phyloP scores from a whole-genome alignment of 108 stramenopile genomes.

The Nannochloropsis granulata region DNA sequence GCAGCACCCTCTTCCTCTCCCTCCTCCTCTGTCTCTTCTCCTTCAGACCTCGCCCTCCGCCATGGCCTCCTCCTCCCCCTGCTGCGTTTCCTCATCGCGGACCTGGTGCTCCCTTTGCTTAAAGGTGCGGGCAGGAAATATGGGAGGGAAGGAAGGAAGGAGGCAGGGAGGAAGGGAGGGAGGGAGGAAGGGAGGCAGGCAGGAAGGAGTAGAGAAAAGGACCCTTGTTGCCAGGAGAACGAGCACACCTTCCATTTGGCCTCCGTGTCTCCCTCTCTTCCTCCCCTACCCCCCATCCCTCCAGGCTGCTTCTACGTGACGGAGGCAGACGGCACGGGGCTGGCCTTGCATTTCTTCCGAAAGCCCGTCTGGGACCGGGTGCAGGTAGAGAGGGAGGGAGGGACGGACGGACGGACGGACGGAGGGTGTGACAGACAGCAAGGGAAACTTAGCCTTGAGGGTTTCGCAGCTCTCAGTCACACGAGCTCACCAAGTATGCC shows the following conservation, averaged over 20 bases:
- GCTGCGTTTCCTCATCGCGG: too few relatives aligned
- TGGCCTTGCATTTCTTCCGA: too few relatives aligned
- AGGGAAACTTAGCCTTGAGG: too few relatives aligned
- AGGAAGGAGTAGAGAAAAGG: neutral
- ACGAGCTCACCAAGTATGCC: too few relatives aligned
- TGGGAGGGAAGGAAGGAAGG: neutral
- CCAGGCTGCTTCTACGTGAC: too few relatives aligned
- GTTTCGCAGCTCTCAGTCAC: too few relatives aligned
- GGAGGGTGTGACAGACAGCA: too few relatives aligned
- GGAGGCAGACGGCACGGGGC: too few relatives aligned
- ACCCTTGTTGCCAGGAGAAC: neutral
- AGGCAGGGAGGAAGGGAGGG: neutral
- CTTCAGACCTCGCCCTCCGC: neutral
- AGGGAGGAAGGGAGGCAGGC: neutral
- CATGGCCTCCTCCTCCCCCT: neutral
- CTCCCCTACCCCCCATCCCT: too few relatives aligned
- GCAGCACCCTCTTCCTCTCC: neutral
- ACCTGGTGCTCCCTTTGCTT: neutral
- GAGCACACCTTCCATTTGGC: neutral
- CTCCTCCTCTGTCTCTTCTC: neutral
- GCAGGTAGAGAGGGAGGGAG: too few relatives aligned
- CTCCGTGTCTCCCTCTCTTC: neutral
- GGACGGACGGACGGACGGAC: too few relatives aligned
- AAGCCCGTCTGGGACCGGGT: too few relatives aligned
- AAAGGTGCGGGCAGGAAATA: neutral